Conservation (phyloP, 2,329 filamentous ascomycete genomes). For the Alternaria burnsii region DNA sequence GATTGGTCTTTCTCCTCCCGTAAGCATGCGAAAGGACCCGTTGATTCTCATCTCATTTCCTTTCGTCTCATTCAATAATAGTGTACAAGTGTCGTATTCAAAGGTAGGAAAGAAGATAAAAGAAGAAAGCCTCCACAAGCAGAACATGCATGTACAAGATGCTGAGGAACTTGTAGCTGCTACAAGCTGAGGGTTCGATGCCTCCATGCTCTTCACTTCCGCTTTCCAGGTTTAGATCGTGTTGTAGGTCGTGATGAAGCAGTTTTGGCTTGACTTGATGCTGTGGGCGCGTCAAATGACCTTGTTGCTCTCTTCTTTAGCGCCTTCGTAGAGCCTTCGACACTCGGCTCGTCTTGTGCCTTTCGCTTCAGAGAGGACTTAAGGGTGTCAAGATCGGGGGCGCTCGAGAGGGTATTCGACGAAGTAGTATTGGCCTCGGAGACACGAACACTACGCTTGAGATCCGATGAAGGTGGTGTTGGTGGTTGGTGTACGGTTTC, state of each 20-base stretch:
- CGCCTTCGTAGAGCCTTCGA: constrained; percentile 21
- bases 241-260: constrained; percentile 28
- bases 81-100: neutral
- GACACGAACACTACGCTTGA: constrained; percentile 23
- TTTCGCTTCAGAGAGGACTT: constrained; percentile 46
- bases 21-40: neutral
- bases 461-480: constrained; percentile 35
- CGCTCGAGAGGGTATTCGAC: constrained; percentile 8
- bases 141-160: neutral
- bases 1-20: neutral
- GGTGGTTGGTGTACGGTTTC: constrained; percentile 22
- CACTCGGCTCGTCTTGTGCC: constrained; percentile 26
- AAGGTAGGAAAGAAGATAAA: neutral
- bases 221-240: neutral
- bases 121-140: neutral
- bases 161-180: neutral
- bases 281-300: constrained; percentile 49
- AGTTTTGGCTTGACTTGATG: constrained; percentile 44
- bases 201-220: neutral
- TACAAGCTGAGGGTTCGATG: neutral
- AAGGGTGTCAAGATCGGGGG: constrained; percentile 8
- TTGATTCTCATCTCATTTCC: neutral
- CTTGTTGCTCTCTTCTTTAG: constrained; percentile 43
- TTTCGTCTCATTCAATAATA: neutral
- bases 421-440: constrained; percentile 12